These are phyloP conservation scores for Boletus rufocinnamomeus DNA, from an alignment of 768 basidiomycete genomes.

Conservation along the genomic window DNA sequence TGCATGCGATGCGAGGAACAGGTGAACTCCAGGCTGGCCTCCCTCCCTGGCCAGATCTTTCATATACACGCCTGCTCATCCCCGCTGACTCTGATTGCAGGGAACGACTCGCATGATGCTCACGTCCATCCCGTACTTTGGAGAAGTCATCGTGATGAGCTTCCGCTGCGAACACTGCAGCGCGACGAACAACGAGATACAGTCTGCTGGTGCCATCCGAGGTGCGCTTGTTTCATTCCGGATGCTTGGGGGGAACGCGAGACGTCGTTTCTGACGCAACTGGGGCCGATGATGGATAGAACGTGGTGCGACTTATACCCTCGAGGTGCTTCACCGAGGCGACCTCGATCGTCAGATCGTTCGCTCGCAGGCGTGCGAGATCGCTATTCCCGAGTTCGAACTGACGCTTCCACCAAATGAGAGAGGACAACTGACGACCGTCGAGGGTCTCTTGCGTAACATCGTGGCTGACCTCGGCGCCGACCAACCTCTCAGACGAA, in stretches of 20 bases:
- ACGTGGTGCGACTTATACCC: constrained; percentile 82
- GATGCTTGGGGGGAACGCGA: not conserved
- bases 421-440: constrained; percentile 93
- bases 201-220: constrained; percentile 84
- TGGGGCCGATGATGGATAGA: constrained; percentile 44
- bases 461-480: constrained; percentile 75
- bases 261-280: not conserved
- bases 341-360: constrained; percentile 95
- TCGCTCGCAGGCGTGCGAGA: constrained; percentile 79
- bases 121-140: constrained; percentile 93
- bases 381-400: constrained; percentile 84
- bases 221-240: constrained; percentile 47
- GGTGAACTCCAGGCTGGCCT: constrained; percentile 47
- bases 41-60: not conserved
- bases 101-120: constrained; percentile 86
- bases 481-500: constrained; percentile 81
- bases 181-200: constrained; percentile 87
- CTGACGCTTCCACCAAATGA: constrained; percentile 82
- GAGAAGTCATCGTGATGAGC: constrained; percentile 93
- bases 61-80: not conserved
- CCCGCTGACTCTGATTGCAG: constrained; percentile 46
- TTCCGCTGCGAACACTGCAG: constrained; percentile 97
- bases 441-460: constrained; percentile 89
- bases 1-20: constrained; percentile 95
- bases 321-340: constrained; percentile 65